Evolutionary conservation across 345 rosid species (phyloP).

Genomic region (Melaleuca quinquenervia): DNA sequence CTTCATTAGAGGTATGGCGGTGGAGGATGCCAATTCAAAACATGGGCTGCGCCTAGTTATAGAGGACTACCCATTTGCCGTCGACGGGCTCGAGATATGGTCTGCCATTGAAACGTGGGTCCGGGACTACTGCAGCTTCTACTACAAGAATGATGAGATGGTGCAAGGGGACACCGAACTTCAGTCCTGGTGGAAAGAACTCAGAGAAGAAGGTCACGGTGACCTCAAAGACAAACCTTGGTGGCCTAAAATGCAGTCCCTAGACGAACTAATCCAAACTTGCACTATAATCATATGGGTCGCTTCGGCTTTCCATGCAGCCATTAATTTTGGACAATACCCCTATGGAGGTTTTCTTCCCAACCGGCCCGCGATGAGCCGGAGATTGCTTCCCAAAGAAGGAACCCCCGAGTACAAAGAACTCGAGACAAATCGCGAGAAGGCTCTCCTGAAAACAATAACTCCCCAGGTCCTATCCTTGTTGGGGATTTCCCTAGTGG

Average conservation of each 20-base stretch:
- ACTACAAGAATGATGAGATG: slow-evolving; percentile 37
- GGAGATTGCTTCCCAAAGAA: slow-evolving; percentile 43
- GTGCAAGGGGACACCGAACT: slow-evolving; percentile 43
- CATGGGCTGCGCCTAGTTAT: slow-evolving; percentile 45
- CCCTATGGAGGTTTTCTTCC: slow-evolving; percentile 60
- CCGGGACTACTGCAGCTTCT: slow-evolving; percentile 33
- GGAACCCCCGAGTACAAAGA: slow-evolving; percentile 45
- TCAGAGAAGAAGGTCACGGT: slow-evolving; percentile 60
- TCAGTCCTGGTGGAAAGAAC: slow-evolving; percentile 68
- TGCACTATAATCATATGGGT: slow-evolving; percentile 70
- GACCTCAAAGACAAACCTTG: slow-evolving; percentile 58
- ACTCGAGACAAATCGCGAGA: slow-evolving; percentile 32
- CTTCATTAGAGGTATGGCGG: slow-evolving; percentile 51
- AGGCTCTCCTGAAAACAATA: slow-evolving; percentile 37
- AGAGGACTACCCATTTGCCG: slow-evolving; percentile 68
- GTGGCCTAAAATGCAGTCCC: slow-evolving; percentile 62
- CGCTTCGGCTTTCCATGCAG: slow-evolving; percentile 69
- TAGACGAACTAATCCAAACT: slow-evolving; percentile 32
- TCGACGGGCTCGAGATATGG: slow-evolving; percentile 74
- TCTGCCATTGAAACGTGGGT: slow-evolving; percentile 65
- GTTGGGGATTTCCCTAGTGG: slow-evolving; percentile 34
- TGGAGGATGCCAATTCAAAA: slow-evolving; percentile 43
- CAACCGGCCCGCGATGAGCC: slow-evolving; percentile 46
- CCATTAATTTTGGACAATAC: slow-evolving; percentile 64
- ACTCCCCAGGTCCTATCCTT: slow-evolving; percentile 37